Percentiles rank a stretch among this genome's conserved stretches.
Conservation (phyloP, 1,284 basidiomycete genomes). For the Trametes hirsuta region DNA sequence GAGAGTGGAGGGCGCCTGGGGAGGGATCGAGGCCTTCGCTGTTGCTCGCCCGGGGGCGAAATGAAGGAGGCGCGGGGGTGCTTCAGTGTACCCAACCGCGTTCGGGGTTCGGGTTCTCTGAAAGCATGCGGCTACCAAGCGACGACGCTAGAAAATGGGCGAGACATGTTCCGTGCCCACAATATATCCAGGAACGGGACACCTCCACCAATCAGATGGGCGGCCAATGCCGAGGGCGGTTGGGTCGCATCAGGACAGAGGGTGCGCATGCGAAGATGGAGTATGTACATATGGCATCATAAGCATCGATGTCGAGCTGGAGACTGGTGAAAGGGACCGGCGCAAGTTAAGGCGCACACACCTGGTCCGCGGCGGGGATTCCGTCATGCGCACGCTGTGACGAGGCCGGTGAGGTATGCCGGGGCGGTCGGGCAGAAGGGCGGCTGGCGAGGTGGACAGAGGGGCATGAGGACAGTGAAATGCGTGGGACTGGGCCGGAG, state of each 20-base stretch:
- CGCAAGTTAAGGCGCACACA: constrained; percentile 1
- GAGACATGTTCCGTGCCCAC: constrained; percentile 16
- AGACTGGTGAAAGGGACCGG: neutral
- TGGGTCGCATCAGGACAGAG: neutral
- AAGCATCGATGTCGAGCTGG: neutral
- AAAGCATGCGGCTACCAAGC: constrained; percentile 22
- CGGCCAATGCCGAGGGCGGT: constrained; percentile 21
- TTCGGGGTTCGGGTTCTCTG: constrained; percentile 23
- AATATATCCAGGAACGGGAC: constrained; percentile 20
- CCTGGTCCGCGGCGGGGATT: neutral
- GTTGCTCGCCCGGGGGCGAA: constrained; percentile 11
- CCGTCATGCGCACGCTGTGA: neutral
- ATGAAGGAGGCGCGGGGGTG: constrained; percentile 9
- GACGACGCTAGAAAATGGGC: constrained; percentile 14
- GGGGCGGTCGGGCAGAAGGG: neutral
- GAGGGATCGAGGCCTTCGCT: constrained; percentile 16
- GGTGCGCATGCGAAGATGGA: neutral
- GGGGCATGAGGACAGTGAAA: neutral
- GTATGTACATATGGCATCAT: constrained; percentile 25
- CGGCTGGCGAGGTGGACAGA: neutral
- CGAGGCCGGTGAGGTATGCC: neutral
- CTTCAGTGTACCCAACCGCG: constrained; percentile 19
- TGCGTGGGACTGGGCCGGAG: constrained; percentile 1
- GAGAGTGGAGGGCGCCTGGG: constrained; percentile 15
- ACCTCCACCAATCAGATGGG: constrained; percentile 9